phyloP scores from a whole-genome alignment of 208 protist genomes.

The Leishmania turanica region DNA sequence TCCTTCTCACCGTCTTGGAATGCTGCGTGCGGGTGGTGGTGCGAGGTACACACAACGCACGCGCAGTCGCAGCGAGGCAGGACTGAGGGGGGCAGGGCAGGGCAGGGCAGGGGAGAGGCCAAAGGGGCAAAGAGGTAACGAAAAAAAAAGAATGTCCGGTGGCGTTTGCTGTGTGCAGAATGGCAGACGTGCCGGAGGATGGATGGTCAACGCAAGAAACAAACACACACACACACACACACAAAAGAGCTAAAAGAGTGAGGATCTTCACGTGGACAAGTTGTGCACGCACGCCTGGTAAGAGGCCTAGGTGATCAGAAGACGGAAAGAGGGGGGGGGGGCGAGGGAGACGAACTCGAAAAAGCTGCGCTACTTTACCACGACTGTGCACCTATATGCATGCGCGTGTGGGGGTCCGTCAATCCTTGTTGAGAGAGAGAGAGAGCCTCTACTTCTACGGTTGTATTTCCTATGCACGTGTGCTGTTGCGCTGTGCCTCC shows the following conservation, averaged over 20 bases:
- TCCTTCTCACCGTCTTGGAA: background rate
- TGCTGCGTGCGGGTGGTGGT: background rate
- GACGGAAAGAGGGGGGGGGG: background rate
- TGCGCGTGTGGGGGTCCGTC: background rate
- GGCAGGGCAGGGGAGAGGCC: background rate
- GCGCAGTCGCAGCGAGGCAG: background rate
- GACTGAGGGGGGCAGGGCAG: too few species aligned
- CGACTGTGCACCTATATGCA: background rate
- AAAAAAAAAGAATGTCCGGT: background rate
- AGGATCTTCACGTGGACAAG: background rate
- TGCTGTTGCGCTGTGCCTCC: background rate
- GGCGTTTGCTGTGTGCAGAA: background rate
- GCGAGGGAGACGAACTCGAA: background rate
- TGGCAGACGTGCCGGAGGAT: background rate
- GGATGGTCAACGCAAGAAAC: background rate
- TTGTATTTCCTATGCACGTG: background rate
- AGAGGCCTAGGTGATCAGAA: background rate
- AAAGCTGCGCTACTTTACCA: background rate
- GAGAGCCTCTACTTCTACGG: too few species aligned
- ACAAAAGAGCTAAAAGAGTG: background rate
- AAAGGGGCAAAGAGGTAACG: background rate
- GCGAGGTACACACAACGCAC: background rate
- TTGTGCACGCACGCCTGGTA: background rate
- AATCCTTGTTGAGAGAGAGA: background rate
- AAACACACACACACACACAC: too few species aligned